These are phyloP conservation scores for Dendrothele bispora DNA, from an alignment of 768 basidiomycete species.

Conservation along the genomic window DNA sequence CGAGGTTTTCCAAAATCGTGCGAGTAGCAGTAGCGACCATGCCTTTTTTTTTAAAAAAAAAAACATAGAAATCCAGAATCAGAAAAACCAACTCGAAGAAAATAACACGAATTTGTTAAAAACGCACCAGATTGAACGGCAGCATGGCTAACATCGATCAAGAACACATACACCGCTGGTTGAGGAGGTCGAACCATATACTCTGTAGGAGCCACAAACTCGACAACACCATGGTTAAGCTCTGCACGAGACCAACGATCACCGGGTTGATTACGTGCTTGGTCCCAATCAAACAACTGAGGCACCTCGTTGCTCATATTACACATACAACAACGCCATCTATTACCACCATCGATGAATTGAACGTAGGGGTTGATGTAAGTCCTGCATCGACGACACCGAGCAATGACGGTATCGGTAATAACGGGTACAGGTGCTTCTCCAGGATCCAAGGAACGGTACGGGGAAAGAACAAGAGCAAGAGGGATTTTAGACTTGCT, in stretches of 20 bases:
- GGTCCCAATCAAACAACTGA: constrained; percentile 98
- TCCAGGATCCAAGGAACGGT: constrained; percentile 81
- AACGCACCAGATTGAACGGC: constrained; percentile 83
- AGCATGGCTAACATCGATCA: constrained; percentile 93
- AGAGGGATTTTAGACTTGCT: constrained; percentile 91
- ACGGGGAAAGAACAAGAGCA: constrained; percentile 86
- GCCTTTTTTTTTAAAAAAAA: constrained; percentile 46
- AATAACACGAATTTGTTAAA: no score
- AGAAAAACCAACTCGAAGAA: not conserved
- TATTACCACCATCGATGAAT: constrained; percentile 96
- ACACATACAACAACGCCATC: constrained; percentile 99
- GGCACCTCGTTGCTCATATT: constrained; percentile 98
- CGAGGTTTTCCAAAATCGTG: constrained; percentile 92
- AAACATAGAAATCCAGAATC: not conserved
- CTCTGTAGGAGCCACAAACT: constrained; percentile 96
- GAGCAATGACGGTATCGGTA: constrained; percentile 91
- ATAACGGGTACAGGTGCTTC: constrained; percentile 87
- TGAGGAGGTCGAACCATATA: constrained; percentile 99
- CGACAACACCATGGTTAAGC: constrained; percentile 91
- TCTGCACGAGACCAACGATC: constrained; percentile 95
- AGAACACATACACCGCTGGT: constrained; percentile 94
- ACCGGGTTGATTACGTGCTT: constrained; percentile 87
- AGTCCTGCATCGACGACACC: constrained; percentile 92
- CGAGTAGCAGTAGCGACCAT: constrained; percentile 99
- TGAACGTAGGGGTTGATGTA: constrained; percentile 98